Evolutionary conservation across 768 basidiomycete genomes (phyloP).

Genomic region (Mycena rebaudengoi): DNA sequence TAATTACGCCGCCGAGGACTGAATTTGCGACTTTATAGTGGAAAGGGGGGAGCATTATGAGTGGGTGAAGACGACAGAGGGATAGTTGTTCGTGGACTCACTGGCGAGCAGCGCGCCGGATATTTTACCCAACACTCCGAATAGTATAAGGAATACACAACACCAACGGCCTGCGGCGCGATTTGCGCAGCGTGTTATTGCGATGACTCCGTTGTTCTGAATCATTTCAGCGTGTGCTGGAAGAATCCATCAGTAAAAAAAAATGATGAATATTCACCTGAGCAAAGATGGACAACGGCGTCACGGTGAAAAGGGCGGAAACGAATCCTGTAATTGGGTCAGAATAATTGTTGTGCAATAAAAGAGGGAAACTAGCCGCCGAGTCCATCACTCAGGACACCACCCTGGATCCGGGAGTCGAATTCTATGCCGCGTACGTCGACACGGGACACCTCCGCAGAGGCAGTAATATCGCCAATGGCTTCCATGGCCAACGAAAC

Average conservation of each 20-base stretch:
- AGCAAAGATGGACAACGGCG: conserved; percentile 81
- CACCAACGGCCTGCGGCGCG: too few relatives aligned
- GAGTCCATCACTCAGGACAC: conserved; percentile 81
- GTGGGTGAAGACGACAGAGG: conserved; percentile 83
- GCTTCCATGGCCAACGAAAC: conserved; percentile 84
- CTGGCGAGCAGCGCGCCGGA: conserved; percentile 76
- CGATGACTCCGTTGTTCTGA: conserved; percentile 83
- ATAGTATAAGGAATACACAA: too few relatives aligned
- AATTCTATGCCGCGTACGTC: conserved; percentile 69
- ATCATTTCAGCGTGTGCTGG: background rate
- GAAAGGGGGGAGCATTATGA: conserved; percentile 90
- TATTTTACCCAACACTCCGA: too few relatives aligned
- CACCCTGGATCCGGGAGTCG: conserved; percentile 85
- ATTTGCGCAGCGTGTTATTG: conserved; percentile 89
- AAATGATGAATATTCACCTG: conserved; percentile 48
- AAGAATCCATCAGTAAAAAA: too few relatives aligned
- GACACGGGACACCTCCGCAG: conserved; percentile 44
- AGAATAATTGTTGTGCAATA: too few relatives aligned
- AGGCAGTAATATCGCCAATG: conserved; percentile 86
- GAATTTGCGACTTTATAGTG: too few relatives aligned
- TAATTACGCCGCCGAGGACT: conserved; percentile 85
- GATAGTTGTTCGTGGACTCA: too few relatives aligned
- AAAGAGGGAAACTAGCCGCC: conserved; percentile 76
- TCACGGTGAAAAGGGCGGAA: conserved; percentile 82
- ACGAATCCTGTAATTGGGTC: conserved; percentile 86